Base-by-base conservation (phyloP, 345 rosid genomes). In the Eutrema japonicum region DNA sequence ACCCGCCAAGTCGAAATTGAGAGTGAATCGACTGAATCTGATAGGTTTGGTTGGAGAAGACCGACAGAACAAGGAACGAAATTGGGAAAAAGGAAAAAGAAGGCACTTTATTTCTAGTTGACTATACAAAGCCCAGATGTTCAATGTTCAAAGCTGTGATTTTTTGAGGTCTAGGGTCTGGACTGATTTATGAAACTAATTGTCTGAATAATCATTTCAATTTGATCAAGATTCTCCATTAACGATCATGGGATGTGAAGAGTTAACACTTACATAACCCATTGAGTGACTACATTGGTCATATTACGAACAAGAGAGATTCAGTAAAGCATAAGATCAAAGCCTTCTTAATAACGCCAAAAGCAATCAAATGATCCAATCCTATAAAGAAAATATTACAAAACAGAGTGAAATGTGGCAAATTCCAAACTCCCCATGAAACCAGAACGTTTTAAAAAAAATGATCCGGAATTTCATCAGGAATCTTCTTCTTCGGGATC, bases 401-500 rank as follows among this genome's bases (percentile, higher is more conserved):
- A 11, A 75, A 47, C 9, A 46, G 7, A 27, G 45, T 38, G 57
- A 61, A 16, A 18, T n/a, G 45, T 45, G 22, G 30, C 27, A 57
- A 52, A 10, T 11, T 42, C 29, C 58, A 49, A 41, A 41, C 52
- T 59, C 42, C 62, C 63, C 32, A 61, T 49, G 67, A 68, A 63
- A 45, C 57, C 70, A 69, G 58, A 68, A 76, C 79, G 18, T 62
- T 32, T 5, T 57, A 13, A 32, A 4, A 43, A 47, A 71, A 49
- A 22, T 12, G 51, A 55, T 59, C 56, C 54, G 1, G 47, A 27
- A 27, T 51, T 75, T 76, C 71, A 76, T 77, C 30, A 41, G 35
- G 72, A 50, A 3, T 71, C 72, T 6, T 77, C 72, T 6, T 77
- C 80, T 50, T 71, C 77, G 1, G 68, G 76, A 35, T 77, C 73